Evolutionary conservation across 805 yeast species (phyloP), one percentile per base, ranked within the genome.

Genomic region (Kodamaea jinghongensis): DNA sequence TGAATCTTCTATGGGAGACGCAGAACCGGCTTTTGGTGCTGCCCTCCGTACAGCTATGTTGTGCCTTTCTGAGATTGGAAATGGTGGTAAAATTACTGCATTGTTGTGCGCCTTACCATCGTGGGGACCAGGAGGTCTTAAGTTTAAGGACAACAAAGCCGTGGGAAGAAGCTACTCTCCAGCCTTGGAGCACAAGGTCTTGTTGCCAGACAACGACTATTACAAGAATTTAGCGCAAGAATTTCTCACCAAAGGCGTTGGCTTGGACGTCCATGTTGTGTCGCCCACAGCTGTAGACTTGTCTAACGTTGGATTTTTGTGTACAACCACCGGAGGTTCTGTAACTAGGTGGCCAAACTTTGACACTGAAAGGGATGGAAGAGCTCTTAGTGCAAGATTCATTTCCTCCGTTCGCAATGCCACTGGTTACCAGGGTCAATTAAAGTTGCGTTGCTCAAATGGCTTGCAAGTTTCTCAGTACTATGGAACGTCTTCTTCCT

Each of bases 401-500:
- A 66, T 70, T n/a, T 63, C 68, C 26, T 67, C 79, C 5, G 71
- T 84, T 11, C 53, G 63, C 2, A 70, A 71, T 17, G 64, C 76
- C 2, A 60, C 62, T 4, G 98, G 95, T 4, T 84, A 84, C 51
- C 93, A 86, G 58, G 90, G 86, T 4, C 83, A 83, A 48, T 62
- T 91, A 47, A 89, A 89, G 54, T 76, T 89, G 17, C 83, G 99
- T 48, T 83, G 90, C 51, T 88, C 97, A 1, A 79, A 76, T 47
- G 98, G 98, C 0, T 66, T 93, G 38, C 95, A 86, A 54, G 87
- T 91, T 6, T 63, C 76, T 11, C 78, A 78, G 41, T 86, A 89
- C 56, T 84, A 83, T 51, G 91, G 91, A 0, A 61, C 71, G 5
- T 61, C 69, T 3, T 45, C 65, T 0, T 48, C 59, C 1, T 31